Percentiles rank a stretch among this genome's conserved stretches.
Evolutionary conservation across 768 basidiomycete species (phyloP).

Genomic region (Jaapia argillacea): DNA sequence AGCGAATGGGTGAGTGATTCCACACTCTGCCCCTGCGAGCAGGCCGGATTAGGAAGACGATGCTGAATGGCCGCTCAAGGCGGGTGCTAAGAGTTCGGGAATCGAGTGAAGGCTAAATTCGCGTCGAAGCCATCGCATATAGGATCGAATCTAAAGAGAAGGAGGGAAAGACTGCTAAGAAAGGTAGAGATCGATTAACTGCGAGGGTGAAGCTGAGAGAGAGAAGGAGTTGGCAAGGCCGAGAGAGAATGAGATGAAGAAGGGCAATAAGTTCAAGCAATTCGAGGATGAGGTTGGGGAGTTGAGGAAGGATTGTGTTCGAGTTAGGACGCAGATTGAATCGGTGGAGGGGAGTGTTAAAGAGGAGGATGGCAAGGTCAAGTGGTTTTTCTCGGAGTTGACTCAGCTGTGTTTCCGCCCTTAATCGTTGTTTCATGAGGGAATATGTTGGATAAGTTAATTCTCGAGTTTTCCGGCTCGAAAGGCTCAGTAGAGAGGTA

Average conservation of each 20-base stretch:
- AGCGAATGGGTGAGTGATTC: too few relatives aligned
- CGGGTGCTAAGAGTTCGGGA: constrained; percentile 82
- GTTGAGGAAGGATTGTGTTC: constrained; percentile 71
- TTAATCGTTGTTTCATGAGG: background rate
- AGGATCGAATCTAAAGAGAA: constrained; percentile 41
- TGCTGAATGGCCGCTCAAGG: too few relatives aligned
- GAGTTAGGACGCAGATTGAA: constrained; percentile 78
- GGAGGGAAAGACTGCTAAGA: constrained; percentile 36
- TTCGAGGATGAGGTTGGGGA: constrained; percentile 73
- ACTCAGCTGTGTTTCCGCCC: constrained; percentile 38
- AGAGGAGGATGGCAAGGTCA: constrained; percentile 64
- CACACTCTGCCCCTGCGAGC: too few relatives aligned
- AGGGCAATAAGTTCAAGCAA: constrained; percentile 86
- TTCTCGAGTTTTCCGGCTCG: constrained; percentile 34
- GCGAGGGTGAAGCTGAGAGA: constrained; percentile 51
- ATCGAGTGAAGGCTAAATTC: constrained; percentile 57
- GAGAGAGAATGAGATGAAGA: constrained; percentile 80
- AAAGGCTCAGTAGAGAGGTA: constrained; percentile 50
- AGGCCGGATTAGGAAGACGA: too few relatives aligned
- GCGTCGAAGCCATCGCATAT: constrained; percentile 41
- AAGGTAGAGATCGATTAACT: constrained; percentile 36
- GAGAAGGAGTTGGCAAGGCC: constrained; percentile 60
- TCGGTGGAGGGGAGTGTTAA: constrained; percentile 64
- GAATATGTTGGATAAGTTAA: too few relatives aligned
- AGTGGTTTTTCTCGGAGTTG: constrained; percentile 41